phyloP scores from a whole-genome alignment of 2,329 filamentous ascomycete species.

The Keithomyces neogunnii region DNA sequence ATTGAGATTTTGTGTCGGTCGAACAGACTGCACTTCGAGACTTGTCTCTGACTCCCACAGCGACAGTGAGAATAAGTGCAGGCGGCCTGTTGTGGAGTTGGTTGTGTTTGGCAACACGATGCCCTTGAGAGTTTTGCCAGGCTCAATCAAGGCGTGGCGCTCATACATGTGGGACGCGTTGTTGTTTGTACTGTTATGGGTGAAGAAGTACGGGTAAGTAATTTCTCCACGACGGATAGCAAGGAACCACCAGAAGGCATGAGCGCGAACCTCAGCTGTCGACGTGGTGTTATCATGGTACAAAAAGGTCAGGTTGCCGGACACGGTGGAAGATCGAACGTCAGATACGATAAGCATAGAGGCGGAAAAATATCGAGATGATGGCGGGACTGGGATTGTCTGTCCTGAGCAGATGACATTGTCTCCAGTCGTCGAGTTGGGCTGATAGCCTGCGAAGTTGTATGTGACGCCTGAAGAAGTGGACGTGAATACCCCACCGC shows the following conservation, averaged over 20 bases:
- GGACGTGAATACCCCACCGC: conserved; percentile 27
- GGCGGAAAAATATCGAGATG: conserved; percentile 28
- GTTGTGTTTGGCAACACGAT: conserved; percentile 32
- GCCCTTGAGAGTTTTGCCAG: conserved; percentile 26
- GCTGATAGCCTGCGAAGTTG: conserved; percentile 23
- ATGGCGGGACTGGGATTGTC: conserved; percentile 22
- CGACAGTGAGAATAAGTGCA: conserved; percentile 35
- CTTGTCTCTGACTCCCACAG: conserved; percentile 17
- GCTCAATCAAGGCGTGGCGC: conserved; percentile 27
- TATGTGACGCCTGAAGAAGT: conserved; percentile 26
- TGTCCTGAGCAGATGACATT: conserved; percentile 36
- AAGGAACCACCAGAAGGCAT: conserved; percentile 34
- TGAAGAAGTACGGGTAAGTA: conserved; percentile 33
- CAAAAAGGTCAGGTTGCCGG: conserved; percentile 31
- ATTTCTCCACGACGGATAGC: conserved; percentile 38
- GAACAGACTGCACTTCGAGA: conserved; percentile 27
- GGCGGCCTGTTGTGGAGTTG: conserved; percentile 24
- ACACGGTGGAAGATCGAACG: conserved; percentile 26
- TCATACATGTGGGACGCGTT: conserved; percentile 38
- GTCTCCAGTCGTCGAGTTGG: conserved; percentile 21
- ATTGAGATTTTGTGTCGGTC: conserved; percentile 34
- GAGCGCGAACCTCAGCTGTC: conserved; percentile 31
- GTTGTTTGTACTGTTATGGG: conserved; percentile 28
- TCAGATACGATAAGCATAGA: conserved; percentile 35
- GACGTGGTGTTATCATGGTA: conserved; percentile 33